phyloP scores from a whole-genome alignment of 2,329 filamentous ascomycete genomes.

The Colletotrichum lini region DNA sequence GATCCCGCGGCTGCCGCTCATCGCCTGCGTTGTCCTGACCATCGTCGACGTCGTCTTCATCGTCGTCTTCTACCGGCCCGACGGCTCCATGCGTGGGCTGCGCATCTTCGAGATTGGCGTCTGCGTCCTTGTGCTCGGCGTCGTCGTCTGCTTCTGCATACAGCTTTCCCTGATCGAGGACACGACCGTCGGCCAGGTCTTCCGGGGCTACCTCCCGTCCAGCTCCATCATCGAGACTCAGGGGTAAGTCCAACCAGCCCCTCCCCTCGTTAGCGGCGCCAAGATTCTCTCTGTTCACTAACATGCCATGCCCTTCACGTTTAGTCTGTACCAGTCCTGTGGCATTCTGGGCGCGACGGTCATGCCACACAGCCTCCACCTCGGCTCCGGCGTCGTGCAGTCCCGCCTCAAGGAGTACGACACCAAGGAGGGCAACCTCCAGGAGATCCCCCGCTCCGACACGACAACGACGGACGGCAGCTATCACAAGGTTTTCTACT shows the following conservation, averaged over 20 bases:
- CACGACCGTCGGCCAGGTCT: conserved; percentile 70
- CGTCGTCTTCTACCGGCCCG: conserved; percentile 75
- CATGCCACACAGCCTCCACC: conserved; percentile 79
- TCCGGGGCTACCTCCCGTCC: conserved; percentile 77
- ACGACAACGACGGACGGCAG: conserved; percentile 50
- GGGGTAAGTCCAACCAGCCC: conserved; percentile 56
- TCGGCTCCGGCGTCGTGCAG: conserved; percentile 79
- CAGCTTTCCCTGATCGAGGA: conserved; percentile 74
- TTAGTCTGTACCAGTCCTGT: conserved; percentile 75
- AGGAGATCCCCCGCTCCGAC: conserved; percentile 52
- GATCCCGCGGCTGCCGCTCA: conserved; percentile 73
- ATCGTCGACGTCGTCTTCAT: conserved; percentile 78
- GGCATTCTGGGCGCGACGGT: conserved; percentile 84
- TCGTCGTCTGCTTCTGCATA: conserved; percentile 79
- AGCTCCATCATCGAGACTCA: conserved; percentile 69
- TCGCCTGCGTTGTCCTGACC: conserved; percentile 77
- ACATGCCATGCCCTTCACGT: not conserved
- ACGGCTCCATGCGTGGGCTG: conserved; percentile 70
- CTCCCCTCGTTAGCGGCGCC: not conserved
- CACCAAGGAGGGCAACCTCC: conserved; percentile 61
- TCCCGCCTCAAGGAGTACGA: conserved; percentile 76
- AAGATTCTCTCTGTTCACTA: not conserved
- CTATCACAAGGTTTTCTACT: conserved; percentile 71
- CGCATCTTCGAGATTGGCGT: conserved; percentile 76
- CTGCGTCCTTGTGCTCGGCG: conserved; percentile 73